Conservation (phyloP, 139 green algal species). For the Volvox reticuliferus region DNA sequence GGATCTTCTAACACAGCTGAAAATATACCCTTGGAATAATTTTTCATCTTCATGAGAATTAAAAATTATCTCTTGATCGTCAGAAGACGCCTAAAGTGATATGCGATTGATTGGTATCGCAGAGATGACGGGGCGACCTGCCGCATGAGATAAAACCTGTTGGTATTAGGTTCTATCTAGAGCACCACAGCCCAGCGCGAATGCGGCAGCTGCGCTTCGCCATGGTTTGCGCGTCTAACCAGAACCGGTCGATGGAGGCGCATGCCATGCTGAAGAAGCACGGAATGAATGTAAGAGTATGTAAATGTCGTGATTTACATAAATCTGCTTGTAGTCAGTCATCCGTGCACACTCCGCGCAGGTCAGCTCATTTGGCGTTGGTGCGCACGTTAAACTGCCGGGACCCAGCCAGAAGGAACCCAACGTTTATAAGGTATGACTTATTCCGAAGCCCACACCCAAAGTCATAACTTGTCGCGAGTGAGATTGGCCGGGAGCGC, state of each 20-base stretch:
- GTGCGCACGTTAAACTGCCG: constrained; percentile 87
- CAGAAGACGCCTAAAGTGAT: no score
- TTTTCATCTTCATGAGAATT: no score
- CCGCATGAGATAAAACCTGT: no score
- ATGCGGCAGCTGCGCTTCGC: constrained; percentile 70
- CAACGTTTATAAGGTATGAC: constrained; percentile 89
- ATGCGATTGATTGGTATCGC: no score
- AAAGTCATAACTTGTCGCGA: no score
- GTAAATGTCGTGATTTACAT: neutral
- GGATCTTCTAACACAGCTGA: no score
- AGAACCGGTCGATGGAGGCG: constrained; percentile 92
- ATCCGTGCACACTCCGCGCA: neutral
- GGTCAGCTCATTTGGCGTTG: constrained; percentile 84
- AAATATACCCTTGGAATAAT: no score
- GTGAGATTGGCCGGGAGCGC: no score
- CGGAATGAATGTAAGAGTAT: constrained; percentile 71
- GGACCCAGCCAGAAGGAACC: constrained; percentile 77
- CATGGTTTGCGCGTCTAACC: constrained; percentile 94
- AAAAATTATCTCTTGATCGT: no score
- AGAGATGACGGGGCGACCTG: no score
- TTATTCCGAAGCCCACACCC: no score
- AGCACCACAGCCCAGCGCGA: constrained; percentile 4
- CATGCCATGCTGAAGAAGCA: constrained; percentile 81
- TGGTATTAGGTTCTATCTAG: neutral
- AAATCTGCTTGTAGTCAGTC: neutral